Evolutionary conservation across 2,329 filamentous ascomycete species (phyloP), one percentile per base, ranked within the genome.

Genomic region (Verticillium albo-atrum): DNA sequence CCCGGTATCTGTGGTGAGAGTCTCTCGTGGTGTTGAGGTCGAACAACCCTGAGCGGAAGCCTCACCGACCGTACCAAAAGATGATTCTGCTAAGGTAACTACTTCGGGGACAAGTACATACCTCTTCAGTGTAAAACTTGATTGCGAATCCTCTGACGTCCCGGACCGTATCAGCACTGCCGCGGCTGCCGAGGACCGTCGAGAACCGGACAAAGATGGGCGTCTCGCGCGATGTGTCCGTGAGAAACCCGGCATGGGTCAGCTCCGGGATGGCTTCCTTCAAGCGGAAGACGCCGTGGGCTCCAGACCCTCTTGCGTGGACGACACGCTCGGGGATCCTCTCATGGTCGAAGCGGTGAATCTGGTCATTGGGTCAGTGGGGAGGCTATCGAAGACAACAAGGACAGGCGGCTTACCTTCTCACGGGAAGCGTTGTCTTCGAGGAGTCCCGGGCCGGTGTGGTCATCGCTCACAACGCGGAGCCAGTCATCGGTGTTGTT

Each of bases 121-220:
- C 90, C 67, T 93, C 89, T 1, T 89, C 76, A 0, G 90, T 92
- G 69, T 92, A 92, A 67, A 91, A 86, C 72, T 91, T 91, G 63
- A 91, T 74, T 0, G 90, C 89, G 63, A 94, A 95, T 1, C 91
- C 90, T 37, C 90, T 85, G 2, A 92, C 89, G 77, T 95, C 90
- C 30, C 91, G 84, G 1, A 92, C 90, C 0, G 89, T 93, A 69
- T 95, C 91, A 6, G 90, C 89, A 56, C 87, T 90, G 14, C 90
- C 91, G 34, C 87, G 82, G 68, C 86, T 90, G 6, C 89, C 89
- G 2, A 90, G 79, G 0, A 91, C 90, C 0, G 91, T 94, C 0
- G 90, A 94, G 72, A 95, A 93, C 0, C 90, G 86, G 17, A 89
- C 68, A 68, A 91, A 91, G 1, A 90, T 77, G 0, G 82, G 86